A percentile compares a stretch with the other conserved stretches of the same genome.
Evolutionary conservation across 345 rosid genomes (phyloP).

Genomic region (Euphorbia pulcherrima): DNA sequence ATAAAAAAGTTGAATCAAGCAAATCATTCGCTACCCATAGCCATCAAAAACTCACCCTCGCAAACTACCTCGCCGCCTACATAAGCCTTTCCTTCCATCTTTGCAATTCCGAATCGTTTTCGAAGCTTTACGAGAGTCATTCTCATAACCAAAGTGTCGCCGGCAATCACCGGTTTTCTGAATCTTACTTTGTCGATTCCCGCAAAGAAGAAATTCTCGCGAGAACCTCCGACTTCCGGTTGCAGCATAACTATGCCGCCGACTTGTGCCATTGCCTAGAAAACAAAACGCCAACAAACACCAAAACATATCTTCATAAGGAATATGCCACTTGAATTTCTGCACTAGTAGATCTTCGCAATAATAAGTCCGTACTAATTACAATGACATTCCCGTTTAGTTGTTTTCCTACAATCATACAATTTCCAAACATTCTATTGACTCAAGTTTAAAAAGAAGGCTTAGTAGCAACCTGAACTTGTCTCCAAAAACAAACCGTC

Average conservation of each 20-base stretch:
- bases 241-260: constrained; percentile 92
- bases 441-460: too few species aligned
- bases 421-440: too few species aligned
- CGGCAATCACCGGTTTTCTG: constrained; percentile 92
- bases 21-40: constrained; percentile 51
- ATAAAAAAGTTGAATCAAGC: neutral
- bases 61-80: constrained; percentile 80
- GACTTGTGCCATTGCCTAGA: constrained; percentile 95
- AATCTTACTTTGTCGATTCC: constrained; percentile 92
- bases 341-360: too few species aligned
- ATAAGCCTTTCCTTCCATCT: constrained; percentile 97
- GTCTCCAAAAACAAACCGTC: too few species aligned
- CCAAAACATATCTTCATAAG: neutral
- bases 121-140: constrained; percentile 84
- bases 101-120: constrained; percentile 86
- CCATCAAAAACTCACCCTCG: constrained; percentile 94
- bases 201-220: constrained; percentile 78
- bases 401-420: too few species aligned
- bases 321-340: neutral
- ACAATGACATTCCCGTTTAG: too few species aligned
- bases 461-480: too few species aligned
- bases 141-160: constrained; percentile 96
- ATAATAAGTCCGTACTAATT: too few species aligned
- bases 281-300: constrained; percentile 15
- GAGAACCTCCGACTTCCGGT: constrained; percentile 86